Conservation (phyloP, 352 stramenopile species). For the Phytophthora foliorum region DNA sequence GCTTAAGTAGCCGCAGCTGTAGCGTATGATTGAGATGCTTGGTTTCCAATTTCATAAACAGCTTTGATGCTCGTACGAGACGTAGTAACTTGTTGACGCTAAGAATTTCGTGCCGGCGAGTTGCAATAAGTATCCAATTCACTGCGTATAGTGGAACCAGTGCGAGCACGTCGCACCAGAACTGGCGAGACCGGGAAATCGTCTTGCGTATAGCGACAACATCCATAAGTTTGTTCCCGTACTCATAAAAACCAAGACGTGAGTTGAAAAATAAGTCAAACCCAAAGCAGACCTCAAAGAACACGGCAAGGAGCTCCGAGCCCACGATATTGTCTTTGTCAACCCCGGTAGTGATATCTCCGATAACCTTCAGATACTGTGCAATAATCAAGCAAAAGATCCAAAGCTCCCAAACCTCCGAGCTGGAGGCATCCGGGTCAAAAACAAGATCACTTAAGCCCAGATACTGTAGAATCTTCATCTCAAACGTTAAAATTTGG, state of each 20-base stretch:
- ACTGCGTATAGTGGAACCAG: constrained; percentile 54
- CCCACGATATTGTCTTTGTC: background rate
- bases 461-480: constrained; percentile 38
- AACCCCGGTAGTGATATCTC: constrained; percentile 43
- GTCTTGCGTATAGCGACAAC: constrained; percentile 41
- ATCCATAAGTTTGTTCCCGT: constrained; percentile 80
- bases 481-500: constrained; percentile 38
- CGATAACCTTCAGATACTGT: constrained; percentile 51
- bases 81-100: constrained; percentile 70
- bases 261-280: constrained; percentile 60
- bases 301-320: constrained; percentile 36
- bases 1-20: constrained; percentile 53
- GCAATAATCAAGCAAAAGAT: constrained; percentile 40
- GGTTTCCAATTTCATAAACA: constrained; percentile 44
- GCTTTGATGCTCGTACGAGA: constrained; percentile 30
- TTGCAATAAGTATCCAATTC: constrained; percentile 50
- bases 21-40: constrained; percentile 56
- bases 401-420: constrained; percentile 40
- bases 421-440: constrained; percentile 46
- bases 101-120: constrained; percentile 40
- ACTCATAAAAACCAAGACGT: constrained; percentile 67
- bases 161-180: constrained; percentile 46
- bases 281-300: constrained; percentile 56
- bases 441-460: constrained; percentile 50
- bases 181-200: constrained; percentile 50